Base-by-base conservation (phyloP, 208 protist genomes). In the Naegleria lovaniensis region DNA sequence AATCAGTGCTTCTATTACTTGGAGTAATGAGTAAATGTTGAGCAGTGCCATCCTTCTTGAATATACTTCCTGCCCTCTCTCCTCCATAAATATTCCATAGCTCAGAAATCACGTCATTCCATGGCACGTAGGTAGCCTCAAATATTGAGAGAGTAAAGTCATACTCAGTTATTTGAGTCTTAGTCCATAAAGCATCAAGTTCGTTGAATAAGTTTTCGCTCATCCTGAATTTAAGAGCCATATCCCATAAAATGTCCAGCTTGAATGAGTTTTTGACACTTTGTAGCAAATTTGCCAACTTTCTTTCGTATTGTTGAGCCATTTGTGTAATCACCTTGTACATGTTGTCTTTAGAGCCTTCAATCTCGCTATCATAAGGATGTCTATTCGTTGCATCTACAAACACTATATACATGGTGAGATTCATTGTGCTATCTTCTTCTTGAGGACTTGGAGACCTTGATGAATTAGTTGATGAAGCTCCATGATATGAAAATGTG, bases 221-320 rank as follows among this genome's bases (percentile, higher is more conserved):
- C 40, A 88, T 51, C 43, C 29, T 88, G n/a, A 88, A 88, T 38
- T 29, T 58, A 0, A 88, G 40, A 33, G 85, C 85, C 39, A 48
- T 88, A 9, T 88, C 33, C 85, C 85, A 88, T 36, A 88, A 58
- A n/a, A 39, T 88, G 7, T 88, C 85, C 6, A 88, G n/a, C 36
- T 58, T 88, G n/a, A 40, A 58, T 5, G 19, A 29, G 58, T 48
- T 38, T 29, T 58, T 88, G 11, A 39, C 85, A 25, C 43, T 51
- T 11, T 58, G 41, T 6, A 88, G 16, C 5, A 88, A 13, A 38
- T 88, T 33, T 7, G 6, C 29, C 9, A 88, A 58, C 33, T 88
- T 88, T 48, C 25, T 51, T n/a, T 48, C 43, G 29, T 39, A 58
- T 88, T 88, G n/a, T 33, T 58, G n/a, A 33, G 25, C n/a, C 25